Evolutionary conservation across 371 early-diverging fungal species (phyloP), one percentile per base, ranked within the genome.

Genomic region (Haplosporangium sp.): DNA sequence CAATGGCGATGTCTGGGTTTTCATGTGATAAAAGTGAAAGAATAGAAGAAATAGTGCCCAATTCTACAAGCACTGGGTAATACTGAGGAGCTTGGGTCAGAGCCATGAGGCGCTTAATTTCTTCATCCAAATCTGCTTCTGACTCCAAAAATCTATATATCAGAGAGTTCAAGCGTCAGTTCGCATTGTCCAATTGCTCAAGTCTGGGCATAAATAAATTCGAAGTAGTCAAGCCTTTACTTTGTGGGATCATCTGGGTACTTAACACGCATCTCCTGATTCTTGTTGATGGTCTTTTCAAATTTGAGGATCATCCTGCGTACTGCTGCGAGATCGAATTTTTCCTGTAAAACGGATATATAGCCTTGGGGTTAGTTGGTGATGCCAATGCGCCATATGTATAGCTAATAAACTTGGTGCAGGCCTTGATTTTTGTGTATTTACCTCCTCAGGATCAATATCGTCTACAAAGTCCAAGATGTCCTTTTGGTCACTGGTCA

Each of bases 91-190:
- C 93, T 61, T 94, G 92, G 6, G 94, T 91, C 60, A 95, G 83
- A 10, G 88, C 84, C 71, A 91, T 83, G 57, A 98, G 75, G 37
- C 87, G 88, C 69, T 95, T 93, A 68, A 97, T 91, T 40, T 92
- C 94, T 72, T 94, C 96, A 67, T 96, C 97, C 48, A 98, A 85
- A 70, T 97, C 97, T 1, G 96, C 91, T 83, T 98, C 98, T 35
- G 97, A 97, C 64, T 97, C 97, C 84, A 96, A 92, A 82, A 96
- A 98, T 71, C 91, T 85, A 66, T 64, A 50, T 9, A 17, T 20
- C 57, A 52, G 37, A 19, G 15, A 65, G 4, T 52, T 1, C 13
- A 13, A 58, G 13, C 47, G 39, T 17, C 52, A 20, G 15, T 39
- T 35, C 52, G 45, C 10, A 8, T 19, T 53, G 27, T 27, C 27